Evolutionary conservation across 306 rosid species (phyloP), one percentile per base, ranked within the genome.

Genomic region (Vigna mungo): DNA sequence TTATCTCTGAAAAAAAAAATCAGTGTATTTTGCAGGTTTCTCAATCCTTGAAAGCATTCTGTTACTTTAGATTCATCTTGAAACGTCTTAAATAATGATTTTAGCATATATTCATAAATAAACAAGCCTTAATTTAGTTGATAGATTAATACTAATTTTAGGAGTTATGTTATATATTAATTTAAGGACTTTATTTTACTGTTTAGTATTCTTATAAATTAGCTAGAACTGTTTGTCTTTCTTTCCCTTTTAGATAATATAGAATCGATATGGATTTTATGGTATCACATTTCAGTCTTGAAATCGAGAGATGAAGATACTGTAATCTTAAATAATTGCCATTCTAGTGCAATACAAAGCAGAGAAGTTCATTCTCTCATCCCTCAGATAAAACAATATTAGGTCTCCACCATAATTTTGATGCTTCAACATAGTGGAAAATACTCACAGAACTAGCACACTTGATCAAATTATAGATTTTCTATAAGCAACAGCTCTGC

Each of bases 1-100:
- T 87, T 73, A 10, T 95, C 98, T 83, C 99, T 95, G 85, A 58
- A 77, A 18, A 51, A 18, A 66, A 80, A 21, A 36, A 34, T 72
- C 66, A 76, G 27, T 53, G 32, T 34, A 17, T 32, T 32, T 15
- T 10, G 39, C 34, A 48, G 53, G 55, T 74, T 78, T 66, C 65
- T 74, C 52, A 12, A 39, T 52, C 64, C 44, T 27, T 34, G 46
- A 27, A 39, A 74, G 54, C 60, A 52, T 14, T 32, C n/a, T 5
- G 18, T 17, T 36, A 17, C 52, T 71, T 47, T 68, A 71, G 16
- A 79, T 37, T 67, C 76, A 46, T 70, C 54, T 30, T 54, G 25
- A 65, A 44, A 11, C 32, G 59, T 75, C 32, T 51, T 60, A 39
- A 34, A 61, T 46, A 32, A 63, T 49, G 16, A 69, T 68, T 68